Conservation (phyloP, 169 alveolate species). For the Plasmodium vinckei region DNA sequence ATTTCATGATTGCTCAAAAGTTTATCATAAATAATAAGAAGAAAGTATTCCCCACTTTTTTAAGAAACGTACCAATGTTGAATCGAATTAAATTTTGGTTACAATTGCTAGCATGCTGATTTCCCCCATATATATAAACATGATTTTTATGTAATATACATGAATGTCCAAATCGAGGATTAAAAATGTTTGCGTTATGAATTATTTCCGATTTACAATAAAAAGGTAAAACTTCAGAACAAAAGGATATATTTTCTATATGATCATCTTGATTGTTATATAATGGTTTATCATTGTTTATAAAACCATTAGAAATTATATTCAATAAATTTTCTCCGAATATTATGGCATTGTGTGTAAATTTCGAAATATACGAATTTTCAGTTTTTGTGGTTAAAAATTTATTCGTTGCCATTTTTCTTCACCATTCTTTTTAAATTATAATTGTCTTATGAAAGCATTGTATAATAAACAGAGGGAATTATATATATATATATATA, state of each 20-base stretch:
- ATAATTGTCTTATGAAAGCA: background rate
- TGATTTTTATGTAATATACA: conserved; percentile 37
- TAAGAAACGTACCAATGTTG: conserved; percentile 10
- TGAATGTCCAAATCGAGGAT: conserved; percentile 63
- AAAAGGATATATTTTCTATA: conserved; percentile 40
- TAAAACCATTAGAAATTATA: conserved; percentile 22
- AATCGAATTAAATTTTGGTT: conserved; percentile 20
- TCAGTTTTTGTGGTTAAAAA: conserved; percentile 46
- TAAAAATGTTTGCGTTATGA: conserved; percentile 41
- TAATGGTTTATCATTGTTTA: background rate
- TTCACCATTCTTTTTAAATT: conserved; percentile 11
- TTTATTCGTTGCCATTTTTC: conserved; percentile 45
- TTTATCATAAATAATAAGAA: too few relatives aligned
- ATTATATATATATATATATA: too few relatives aligned
- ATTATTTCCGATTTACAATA: conserved; percentile 74
- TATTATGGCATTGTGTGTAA: conserved; percentile 70
- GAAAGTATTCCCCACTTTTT: too few relatives aligned
- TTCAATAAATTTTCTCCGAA: conserved; percentile 73
- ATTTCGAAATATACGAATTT: conserved; percentile 46
- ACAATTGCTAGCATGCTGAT: conserved; percentile 4
- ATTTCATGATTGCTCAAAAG: too few relatives aligned
- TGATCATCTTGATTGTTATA: background rate
- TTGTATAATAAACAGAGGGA: background rate
- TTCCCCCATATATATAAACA: conserved; percentile 69
- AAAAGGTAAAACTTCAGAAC: conserved; percentile 74